A percentile compares a stretch with the other conserved stretches of the same genome.
Evolutionary conservation across 345 rosid genomes (phyloP).

Genomic region (Diplotaxis tenuifolia): DNA sequence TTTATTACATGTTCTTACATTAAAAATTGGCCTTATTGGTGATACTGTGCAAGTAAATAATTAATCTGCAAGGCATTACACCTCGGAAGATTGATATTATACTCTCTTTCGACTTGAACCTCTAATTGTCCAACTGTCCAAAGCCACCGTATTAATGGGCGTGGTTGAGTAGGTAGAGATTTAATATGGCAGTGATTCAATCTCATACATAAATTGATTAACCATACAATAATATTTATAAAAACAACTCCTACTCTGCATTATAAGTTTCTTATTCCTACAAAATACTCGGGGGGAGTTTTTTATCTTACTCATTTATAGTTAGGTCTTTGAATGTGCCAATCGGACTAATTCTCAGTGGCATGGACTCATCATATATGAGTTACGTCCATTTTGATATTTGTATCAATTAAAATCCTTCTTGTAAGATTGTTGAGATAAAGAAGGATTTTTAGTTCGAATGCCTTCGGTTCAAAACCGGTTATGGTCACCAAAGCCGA

Average conservation of each 20-base stretch:
- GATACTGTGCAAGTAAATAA: conserved; percentile 1
- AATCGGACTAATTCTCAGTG: neutral
- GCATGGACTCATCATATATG: neutral
- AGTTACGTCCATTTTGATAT: neutral
- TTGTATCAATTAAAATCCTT: neutral
- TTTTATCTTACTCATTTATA: neutral
- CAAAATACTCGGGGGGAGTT: neutral
- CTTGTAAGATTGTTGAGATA: neutral
- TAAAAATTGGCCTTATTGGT: conserved; percentile 6
- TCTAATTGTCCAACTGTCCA: conserved; percentile 30
- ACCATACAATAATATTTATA: neutral
- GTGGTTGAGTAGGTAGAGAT: conserved; percentile 27
- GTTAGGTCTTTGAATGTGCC: neutral
- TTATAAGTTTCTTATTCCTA: neutral
- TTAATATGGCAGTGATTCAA: conserved; percentile 15
- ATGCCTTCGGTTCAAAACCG: neutral
- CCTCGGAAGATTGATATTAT: neutral
- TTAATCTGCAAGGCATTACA: neutral
- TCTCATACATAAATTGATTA: neutral
- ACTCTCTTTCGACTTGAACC: conserved; percentile 7
- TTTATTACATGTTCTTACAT: conserved; percentile 10
- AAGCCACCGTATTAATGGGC: conserved; percentile 28
- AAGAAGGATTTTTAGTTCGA: neutral
- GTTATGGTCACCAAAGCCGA: neutral
- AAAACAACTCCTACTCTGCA: neutral